Conservation (phyloP, 371 early-diverging fungal genomes). For the Rhizoclosmatium hyalinum region DNA sequence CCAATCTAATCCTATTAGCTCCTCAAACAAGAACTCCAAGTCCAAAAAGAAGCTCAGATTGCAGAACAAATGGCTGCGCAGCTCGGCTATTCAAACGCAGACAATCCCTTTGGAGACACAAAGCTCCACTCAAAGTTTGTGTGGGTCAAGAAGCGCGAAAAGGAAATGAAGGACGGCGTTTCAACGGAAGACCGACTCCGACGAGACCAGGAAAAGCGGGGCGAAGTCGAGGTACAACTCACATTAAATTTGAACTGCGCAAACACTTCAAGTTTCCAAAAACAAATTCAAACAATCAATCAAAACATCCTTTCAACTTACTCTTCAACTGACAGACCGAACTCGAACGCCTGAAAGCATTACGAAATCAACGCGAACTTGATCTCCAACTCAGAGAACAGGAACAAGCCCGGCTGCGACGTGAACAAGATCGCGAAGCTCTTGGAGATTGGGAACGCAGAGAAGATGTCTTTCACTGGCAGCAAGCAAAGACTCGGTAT, state of each 20-base stretch:
- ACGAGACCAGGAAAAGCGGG: slow-evolving; percentile 69
- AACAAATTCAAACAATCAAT: background rate
- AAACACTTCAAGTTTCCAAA: background rate
- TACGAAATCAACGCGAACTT: slow-evolving; percentile 80
- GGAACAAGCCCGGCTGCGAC: slow-evolving; percentile 71
- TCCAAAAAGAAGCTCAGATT: slow-evolving; percentile 52
- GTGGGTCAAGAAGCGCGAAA: slow-evolving; percentile 84
- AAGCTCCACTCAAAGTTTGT: slow-evolving; percentile 86
- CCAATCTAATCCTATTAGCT: slow-evolving; percentile 16
- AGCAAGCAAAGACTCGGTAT: slow-evolving; percentile 81
- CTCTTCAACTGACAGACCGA: slow-evolving; percentile 57
- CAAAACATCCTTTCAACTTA: background rate
- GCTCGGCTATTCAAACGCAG: slow-evolving; percentile 72
- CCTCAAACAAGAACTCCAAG: slow-evolving; percentile 50
- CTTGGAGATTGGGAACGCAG: slow-evolving; percentile 95
- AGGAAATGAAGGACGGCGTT: slow-evolving; percentile 73
- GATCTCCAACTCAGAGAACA: slow-evolving; percentile 83
- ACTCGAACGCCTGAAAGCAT: slow-evolving; percentile 79
- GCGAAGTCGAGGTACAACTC: slow-evolving; percentile 63
- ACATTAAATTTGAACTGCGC: background rate
- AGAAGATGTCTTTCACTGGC: slow-evolving; percentile 90
- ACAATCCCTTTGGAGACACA: slow-evolving; percentile 84
- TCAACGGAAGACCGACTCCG: slow-evolving; percentile 62
- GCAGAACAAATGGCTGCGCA: slow-evolving; percentile 49
- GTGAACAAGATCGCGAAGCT: slow-evolving; percentile 82